phyloP scores from a whole-genome alignment of 306 rosid genomes.

The Dalbergia cultrata region DNA sequence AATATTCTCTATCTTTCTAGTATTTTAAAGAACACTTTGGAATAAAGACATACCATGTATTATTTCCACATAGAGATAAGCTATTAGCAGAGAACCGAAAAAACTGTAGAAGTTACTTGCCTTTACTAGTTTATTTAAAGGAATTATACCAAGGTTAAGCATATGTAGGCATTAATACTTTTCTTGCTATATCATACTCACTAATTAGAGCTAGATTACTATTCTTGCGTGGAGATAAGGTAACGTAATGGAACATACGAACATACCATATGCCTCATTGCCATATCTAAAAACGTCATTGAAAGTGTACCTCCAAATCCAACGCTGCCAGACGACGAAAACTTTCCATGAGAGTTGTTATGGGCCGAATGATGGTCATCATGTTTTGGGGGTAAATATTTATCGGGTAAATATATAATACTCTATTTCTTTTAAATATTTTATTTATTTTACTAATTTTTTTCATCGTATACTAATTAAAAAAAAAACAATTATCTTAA shows the following conservation, averaged over 20 bases:
- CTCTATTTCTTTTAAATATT: no score
- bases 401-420: no score
- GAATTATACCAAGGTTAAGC: slow-evolving; percentile 5
- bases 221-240: slow-evolving; percentile 16
- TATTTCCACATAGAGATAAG: slow-evolving; percentile 47
- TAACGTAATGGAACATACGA: slow-evolving; percentile 40
- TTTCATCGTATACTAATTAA: no score
- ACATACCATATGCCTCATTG: slow-evolving; percentile 95
- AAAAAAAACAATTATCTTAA: no score
- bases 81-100: no score
- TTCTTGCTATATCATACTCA: slow-evolving; percentile 20
- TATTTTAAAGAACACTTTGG: slow-evolving; percentile 3
- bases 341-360: slow-evolving; percentile 70
- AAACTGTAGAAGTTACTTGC: not conserved
- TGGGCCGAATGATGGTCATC: no score
- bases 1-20: not conserved
- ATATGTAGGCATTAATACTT: slow-evolving; percentile 10
- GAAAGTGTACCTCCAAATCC: slow-evolving; percentile 95
- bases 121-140: slow-evolving; percentile 9
- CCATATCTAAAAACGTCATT: slow-evolving; percentile 93
- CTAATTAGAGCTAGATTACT: slow-evolving; percentile 18
- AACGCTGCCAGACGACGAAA: slow-evolving; percentile 64
- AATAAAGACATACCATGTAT: slow-evolving; percentile 53
- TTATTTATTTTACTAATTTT: no score
- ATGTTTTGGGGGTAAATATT: slow-evolving; percentile 68